phyloP scores from a whole-genome alignment of 768 basidiomycete genomes.

The Agrocybe pediades region DNA sequence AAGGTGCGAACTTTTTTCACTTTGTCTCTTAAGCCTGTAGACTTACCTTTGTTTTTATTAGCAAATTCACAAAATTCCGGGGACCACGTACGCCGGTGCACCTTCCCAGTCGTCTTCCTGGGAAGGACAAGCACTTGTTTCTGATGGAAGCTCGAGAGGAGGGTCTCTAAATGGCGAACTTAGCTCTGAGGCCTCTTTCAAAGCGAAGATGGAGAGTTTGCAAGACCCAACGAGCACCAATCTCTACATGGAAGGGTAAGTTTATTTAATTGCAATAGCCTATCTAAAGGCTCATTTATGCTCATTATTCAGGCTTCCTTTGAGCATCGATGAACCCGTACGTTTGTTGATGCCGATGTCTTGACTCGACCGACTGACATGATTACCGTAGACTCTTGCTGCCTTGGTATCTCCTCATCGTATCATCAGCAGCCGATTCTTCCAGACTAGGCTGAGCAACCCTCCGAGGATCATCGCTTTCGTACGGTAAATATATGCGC shows the following conservation, averaged over 20 bases:
- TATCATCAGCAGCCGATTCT: conserved; percentile 78
- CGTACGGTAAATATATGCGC: conserved; percentile 54
- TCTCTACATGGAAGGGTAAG: conserved; percentile 77
- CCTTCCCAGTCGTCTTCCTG: conserved; percentile 19
- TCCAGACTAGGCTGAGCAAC: conserved; percentile 75
- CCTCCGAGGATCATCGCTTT: conserved; percentile 83
- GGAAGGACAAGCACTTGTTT: conserved; percentile 18
- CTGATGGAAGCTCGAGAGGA: conserved; percentile 9
- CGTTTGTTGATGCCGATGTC: conserved; percentile 13
- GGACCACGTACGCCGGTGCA: conserved; percentile 56
- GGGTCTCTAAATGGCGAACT: conserved; percentile 10
- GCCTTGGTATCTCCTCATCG: conserved; percentile 69
- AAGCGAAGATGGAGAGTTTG: conserved; percentile 77
- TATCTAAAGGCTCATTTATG: conserved; percentile 1
- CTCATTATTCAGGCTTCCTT: conserved; percentile 49
- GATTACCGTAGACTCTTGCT: conserved; percentile 50
- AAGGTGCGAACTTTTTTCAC: conserved; percentile 52
- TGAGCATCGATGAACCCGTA: conserved; percentile 70
- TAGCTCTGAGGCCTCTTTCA: conserved; percentile 53
- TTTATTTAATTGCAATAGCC: conserved; percentile 25
- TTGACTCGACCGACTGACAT: conserved; percentile 3
- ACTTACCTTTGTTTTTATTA: conserved; percentile 17
- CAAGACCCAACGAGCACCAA: conserved; percentile 71
- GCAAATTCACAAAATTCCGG: conserved; percentile 83
- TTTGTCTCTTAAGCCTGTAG: background rate